These are phyloP conservation scores for Debaryomyces psychrophilus DNA, from an alignment of 1,139 yeast species.

Conservation along the genomic window DNA sequence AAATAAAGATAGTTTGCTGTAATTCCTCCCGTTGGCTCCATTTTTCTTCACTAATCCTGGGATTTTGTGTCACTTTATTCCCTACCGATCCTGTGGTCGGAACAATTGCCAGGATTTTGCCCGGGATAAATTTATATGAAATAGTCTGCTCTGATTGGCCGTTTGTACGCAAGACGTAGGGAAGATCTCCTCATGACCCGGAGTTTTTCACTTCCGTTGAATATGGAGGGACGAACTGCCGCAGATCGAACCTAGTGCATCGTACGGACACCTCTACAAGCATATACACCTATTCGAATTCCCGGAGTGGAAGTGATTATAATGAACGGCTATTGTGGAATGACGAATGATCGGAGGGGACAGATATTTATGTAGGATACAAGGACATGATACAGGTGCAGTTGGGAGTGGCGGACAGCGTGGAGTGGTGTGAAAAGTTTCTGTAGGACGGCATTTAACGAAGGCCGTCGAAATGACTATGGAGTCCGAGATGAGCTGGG, in stretches of 20 bases:
- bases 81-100: slow-evolving; percentile 1
- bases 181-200: slow-evolving; percentile 7
- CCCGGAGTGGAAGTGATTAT: too few relatives aligned
- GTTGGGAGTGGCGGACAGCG: too few relatives aligned
- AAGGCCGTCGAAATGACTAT: too few relatives aligned
- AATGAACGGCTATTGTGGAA: too few relatives aligned
- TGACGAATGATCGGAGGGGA: background rate
- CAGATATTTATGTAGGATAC: too few relatives aligned
- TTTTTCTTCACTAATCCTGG: background rate
- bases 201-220: slow-evolving; percentile 4
- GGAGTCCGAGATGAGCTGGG: background rate
- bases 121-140: background rate
- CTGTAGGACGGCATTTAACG: too few relatives aligned
- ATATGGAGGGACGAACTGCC: background rate
- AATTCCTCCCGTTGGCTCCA: slow-evolving; percentile 6
- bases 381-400: too few relatives aligned
- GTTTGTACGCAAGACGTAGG: background rate
- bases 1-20: slow-evolving; percentile 4
- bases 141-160: slow-evolving; percentile 5
- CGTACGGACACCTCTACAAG: too few relatives aligned
- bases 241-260: background rate
- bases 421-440: too few relatives aligned
- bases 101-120: slow-evolving; percentile 3
- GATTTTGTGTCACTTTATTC: slow-evolving; percentile 5
- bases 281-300: too few relatives aligned